These are phyloP conservation scores for Diospyros lotus DNA, from an alignment of 148 eudicot genomes.

Conservation along the genomic window DNA sequence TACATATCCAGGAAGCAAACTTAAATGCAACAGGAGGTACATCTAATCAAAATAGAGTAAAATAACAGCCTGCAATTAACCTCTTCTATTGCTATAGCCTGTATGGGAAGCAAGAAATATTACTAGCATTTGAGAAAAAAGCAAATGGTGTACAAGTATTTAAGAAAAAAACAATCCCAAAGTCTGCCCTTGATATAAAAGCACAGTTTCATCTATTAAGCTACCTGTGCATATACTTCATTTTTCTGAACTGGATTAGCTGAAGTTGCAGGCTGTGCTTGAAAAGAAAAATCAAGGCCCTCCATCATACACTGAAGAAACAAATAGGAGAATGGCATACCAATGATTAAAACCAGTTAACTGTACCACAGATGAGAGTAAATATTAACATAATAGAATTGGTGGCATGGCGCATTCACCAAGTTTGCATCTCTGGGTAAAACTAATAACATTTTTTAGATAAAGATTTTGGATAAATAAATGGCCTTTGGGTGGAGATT, in stretches of 20 bases:
- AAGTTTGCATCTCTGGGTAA: no score
- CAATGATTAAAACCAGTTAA: constrained; percentile 2
- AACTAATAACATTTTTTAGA: no score
- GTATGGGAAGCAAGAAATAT: not conserved
- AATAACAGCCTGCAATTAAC: no score
- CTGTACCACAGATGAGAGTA: not conserved
- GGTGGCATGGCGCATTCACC: no score
- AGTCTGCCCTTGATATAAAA: not conserved
- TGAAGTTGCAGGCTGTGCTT: constrained; percentile 57
- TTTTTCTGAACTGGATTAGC: constrained; percentile 42
- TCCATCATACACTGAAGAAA: constrained; percentile 63
- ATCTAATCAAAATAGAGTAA: no score
- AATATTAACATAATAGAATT: not conserved
- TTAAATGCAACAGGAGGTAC: no score
- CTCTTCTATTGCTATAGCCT: not conserved
- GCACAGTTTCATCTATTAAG: not conserved
- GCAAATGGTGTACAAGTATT: not conserved
- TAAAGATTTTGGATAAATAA: no score
- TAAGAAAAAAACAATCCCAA: not conserved
- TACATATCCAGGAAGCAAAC: no score
- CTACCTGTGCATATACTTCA: constrained; percentile 80
- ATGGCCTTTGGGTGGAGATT: no score
- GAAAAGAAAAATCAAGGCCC: constrained; percentile 68
- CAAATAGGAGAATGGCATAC: not conserved
- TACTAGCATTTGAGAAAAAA: not conserved